Conservation (phyloP, 306 rosid species). For the Cicer cuneatum region DNA sequence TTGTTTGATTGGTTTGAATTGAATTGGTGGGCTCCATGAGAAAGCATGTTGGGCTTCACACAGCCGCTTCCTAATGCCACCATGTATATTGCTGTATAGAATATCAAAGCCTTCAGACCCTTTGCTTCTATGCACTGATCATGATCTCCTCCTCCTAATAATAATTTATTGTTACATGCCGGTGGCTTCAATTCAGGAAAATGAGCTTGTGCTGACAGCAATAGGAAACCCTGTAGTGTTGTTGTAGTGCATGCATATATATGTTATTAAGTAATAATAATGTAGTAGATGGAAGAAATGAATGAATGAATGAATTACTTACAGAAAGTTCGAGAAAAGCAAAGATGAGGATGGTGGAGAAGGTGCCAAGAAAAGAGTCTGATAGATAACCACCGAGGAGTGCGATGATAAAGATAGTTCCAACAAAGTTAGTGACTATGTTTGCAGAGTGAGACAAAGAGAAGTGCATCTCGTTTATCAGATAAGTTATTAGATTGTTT, state of each 20-base stretch:
- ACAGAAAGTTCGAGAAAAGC: conserved; percentile 93
- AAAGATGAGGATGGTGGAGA: conserved; percentile 96
- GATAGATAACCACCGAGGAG: conserved; percentile 93
- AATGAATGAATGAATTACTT: conserved; percentile 6
- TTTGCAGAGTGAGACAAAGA: conserved; percentile 83
- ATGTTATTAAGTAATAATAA: too few relatives aligned
- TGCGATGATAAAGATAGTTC: conserved; percentile 87
- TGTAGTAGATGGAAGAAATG: too few relatives aligned
- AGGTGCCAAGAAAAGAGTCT: conserved; percentile 92
- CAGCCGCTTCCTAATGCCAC: conserved; percentile 98
- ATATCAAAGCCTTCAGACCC: conserved; percentile 74
- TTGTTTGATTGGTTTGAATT: conserved; percentile 55
- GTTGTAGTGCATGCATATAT: too few relatives aligned
- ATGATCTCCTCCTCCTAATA: not conserved
- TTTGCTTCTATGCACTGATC: conserved; percentile 73
- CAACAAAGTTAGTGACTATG: conserved; percentile 92
- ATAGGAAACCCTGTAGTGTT: conserved; percentile 70
- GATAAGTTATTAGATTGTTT: conserved; percentile 95
- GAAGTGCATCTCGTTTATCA: conserved; percentile 92
- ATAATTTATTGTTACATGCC: conserved; percentile 52
- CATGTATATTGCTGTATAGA: conserved; percentile 80
- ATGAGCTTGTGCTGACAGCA: conserved; percentile 96
- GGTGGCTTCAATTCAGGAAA: conserved; percentile 83
- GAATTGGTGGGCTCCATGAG: conserved; percentile 96
- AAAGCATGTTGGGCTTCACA: conserved; percentile 93